These are phyloP conservation scores for Bretschneidera sinensis DNA, from an alignment of 345 rosid genomes.

Conservation along the genomic window DNA sequence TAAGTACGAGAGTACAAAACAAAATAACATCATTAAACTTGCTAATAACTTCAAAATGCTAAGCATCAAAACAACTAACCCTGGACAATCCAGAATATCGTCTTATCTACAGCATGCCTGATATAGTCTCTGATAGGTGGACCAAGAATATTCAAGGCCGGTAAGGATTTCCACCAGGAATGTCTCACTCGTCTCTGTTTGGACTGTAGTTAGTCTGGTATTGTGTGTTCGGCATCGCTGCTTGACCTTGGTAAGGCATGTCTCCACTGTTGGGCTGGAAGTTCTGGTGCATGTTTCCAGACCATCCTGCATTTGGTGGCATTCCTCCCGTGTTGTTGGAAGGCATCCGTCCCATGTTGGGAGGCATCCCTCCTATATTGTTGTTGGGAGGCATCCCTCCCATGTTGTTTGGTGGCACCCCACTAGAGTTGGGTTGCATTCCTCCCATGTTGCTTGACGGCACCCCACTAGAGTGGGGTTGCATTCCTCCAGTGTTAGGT, in stretches of 20 bases:
- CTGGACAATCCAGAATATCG: not conserved
- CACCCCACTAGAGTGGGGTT: too few species aligned
- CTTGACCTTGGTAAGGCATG: slow-evolving; percentile 25
- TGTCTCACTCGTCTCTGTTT: slow-evolving; percentile 15
- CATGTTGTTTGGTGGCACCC: slow-evolving; percentile 22
- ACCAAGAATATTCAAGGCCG: not conserved
- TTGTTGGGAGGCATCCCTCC: slow-evolving; percentile 18
- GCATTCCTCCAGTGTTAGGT: slow-evolving; percentile 22
- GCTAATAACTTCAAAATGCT: not conserved
- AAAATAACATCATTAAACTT: not conserved
- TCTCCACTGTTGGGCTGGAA: slow-evolving; percentile 17
- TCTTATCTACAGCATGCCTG: slow-evolving; percentile 24
- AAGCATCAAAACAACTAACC: not conserved
- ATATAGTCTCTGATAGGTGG: not conserved
- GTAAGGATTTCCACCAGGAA: slow-evolving; percentile 20
- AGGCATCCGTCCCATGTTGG: slow-evolving; percentile 23
- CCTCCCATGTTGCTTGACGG: slow-evolving; percentile 30
- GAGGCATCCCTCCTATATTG: slow-evolving; percentile 21
- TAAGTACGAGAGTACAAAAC: not conserved
- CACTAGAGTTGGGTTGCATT: slow-evolving; percentile 15
- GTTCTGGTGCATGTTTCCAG: slow-evolving; percentile 13
- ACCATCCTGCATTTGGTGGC: slow-evolving; percentile 26
- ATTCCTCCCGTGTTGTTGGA: slow-evolving; percentile 20
- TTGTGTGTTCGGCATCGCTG: slow-evolving; percentile 14
- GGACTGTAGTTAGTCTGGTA: slow-evolving; percentile 27